phyloP scores from a whole-genome alignment of 1,284 basidiomycete species.

The Laetiporus sulphureus region DNA sequence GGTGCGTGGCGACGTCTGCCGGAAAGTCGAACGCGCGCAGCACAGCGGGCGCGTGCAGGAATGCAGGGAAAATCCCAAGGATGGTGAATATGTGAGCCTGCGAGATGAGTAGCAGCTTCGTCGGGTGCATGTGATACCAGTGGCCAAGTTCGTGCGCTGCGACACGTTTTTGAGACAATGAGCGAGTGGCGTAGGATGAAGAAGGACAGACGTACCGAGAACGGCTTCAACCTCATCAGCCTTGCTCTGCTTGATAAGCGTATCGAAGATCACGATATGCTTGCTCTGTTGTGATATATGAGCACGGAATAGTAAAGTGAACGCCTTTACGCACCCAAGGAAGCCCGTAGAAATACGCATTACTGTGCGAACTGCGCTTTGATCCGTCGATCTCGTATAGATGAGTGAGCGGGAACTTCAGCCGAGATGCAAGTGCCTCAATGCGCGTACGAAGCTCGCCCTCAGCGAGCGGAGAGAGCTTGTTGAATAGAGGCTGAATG shows the following conservation, averaged over 20 bases:
- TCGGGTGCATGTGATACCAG: constrained; percentile 88
- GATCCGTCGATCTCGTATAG: constrained; percentile 97
- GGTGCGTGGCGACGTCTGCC: constrained; percentile 50
- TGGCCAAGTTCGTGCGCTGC: constrained; percentile 92
- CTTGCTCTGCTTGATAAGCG: constrained; percentile 85
- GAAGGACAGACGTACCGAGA: constrained; percentile 32
- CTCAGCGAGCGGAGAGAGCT: constrained; percentile 77
- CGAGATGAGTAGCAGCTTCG: constrained; percentile 80
- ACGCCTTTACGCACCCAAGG: constrained; percentile 64
- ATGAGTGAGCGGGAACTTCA: constrained; percentile 92
- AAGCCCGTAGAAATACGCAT: constrained; percentile 93
- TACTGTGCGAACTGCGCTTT: constrained; percentile 91
- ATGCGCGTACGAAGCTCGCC: constrained; percentile 74
- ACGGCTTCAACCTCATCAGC: constrained; percentile 90
- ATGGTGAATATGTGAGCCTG: constrained; percentile 86
- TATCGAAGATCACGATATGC: constrained; percentile 97
- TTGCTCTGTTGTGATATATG: constrained; percentile 55
- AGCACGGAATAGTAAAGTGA: no score
- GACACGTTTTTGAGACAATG: constrained; percentile 9
- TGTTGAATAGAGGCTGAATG: constrained; percentile 97
- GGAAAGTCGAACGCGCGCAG: constrained; percentile 87
- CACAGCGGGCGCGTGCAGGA: constrained; percentile 82
- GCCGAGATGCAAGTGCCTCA: constrained; percentile 67
- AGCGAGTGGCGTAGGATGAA: constrained; percentile 1
- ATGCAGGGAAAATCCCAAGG: constrained; percentile 86